Evolutionary conservation across 108 stramenopile species (phyloP), one percentile per base, ranked within the genome.

Genomic region (Fragilariopsis cylindrus): DNA sequence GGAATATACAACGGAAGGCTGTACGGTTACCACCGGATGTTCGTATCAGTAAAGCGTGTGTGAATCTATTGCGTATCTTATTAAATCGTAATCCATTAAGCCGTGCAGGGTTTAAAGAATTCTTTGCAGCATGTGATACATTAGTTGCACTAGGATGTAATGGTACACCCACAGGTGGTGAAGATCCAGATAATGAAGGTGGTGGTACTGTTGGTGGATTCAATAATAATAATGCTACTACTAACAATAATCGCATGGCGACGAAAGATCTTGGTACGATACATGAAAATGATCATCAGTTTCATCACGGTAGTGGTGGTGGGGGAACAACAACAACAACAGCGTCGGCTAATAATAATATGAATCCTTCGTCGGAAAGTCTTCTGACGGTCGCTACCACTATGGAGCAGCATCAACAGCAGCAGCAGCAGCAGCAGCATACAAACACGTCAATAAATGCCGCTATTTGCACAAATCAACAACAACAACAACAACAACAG

Each of bases 61-160:
- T 96, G 46, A 82, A 84, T 30, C 68, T 96, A 30, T 80, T 96
- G 21, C 85, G 89, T 18, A 56, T 91, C 9, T 79, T 94, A 21
- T 85, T 96, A 12, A 87, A 92, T 76, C 80, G 93, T 57, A 92
- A 93, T 73, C 93, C 90, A 4, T 56, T 87, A 21, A 85, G 73
- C 49, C 77, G 96, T 46, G 92, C 90, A 42, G 85, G 85, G n/a
- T 96, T 96, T 81, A 82, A 81, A 55, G 86, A 81, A 30, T 96
- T 96, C 75, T 90, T 90, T 62, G 88, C 89, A 30, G 89, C 88
- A 1, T 75, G 75, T 57, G 87, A 92, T 63, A 85, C 81, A 3
- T 90, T 96, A 76, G 89, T 93, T 1, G 95, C 85, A 7, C 74
- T 93, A 18, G 92, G 92, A n/a, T 96, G 95, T 65, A 80, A 82